phyloP scores from a whole-genome alignment of 2,329 filamentous ascomycete genomes.

The Cercospora beticola region DNA sequence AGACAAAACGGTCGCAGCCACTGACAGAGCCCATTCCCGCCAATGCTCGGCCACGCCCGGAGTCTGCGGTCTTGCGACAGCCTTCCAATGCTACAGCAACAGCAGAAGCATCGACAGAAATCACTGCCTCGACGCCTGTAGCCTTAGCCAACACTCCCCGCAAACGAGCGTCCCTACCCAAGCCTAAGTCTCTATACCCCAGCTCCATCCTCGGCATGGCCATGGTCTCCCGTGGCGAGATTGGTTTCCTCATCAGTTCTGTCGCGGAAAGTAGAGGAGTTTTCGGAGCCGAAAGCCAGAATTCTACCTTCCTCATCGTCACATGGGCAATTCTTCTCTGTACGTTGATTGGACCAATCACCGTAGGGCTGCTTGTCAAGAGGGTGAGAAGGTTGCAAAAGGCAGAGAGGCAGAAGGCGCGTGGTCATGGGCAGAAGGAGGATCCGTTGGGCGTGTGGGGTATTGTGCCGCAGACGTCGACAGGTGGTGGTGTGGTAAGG shows the following conservation, averaged over 20 bases:
- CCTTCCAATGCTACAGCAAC: neutral
- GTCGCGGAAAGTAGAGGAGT: slow-evolving; percentile 59
- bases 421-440: slow-evolving; percentile 4
- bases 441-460: slow-evolving; percentile 19
- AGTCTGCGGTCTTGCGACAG: neutral
- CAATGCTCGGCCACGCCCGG: neutral
- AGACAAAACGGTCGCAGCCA: neutral
- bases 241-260: slow-evolving; percentile 73
- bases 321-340: slow-evolving; percentile 58
- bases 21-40: no score
- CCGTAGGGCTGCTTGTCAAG: slow-evolving; percentile 52
- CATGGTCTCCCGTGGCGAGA: slow-evolving; percentile 78
- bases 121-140: neutral
- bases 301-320: slow-evolving; percentile 53
- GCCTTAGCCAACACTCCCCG: neutral
- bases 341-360: slow-evolving; percentile 55
- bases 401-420: slow-evolving; percentile 9
- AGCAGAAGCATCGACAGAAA: neutral
- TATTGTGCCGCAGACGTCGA: neutral
- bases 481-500: neutral
- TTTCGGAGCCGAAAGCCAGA: slow-evolving; percentile 38
- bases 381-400: slow-evolving; percentile 46
- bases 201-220: slow-evolving; percentile 63
- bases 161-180: slow-evolving; percentile 33
- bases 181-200: slow-evolving; percentile 65